Evolutionary conservation across 202 grass and related monocot genomes (phyloP).

Genomic region (Setaria italica): DNA sequence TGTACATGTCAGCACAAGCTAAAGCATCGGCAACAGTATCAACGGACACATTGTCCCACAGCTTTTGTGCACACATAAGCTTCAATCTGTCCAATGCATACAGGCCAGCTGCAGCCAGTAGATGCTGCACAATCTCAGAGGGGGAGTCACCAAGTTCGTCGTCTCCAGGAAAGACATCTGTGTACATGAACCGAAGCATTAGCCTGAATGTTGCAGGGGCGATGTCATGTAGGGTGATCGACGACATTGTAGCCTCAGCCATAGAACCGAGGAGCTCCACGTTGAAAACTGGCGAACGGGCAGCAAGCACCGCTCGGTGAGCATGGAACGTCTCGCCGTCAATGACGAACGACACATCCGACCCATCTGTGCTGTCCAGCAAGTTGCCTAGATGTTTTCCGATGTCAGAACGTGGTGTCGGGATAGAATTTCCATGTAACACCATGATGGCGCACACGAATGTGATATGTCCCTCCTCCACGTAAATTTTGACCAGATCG

Average conservation of each 20-base stretch:
- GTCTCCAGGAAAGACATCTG: not conserved
- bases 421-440: no score
- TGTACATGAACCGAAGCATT: slow-evolving; percentile 51
- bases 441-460: no score
- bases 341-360: slow-evolving; percentile 21
- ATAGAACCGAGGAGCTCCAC: slow-evolving; percentile 38
- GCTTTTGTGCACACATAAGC: not conserved
- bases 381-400: slow-evolving; percentile 14
- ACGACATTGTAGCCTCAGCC: slow-evolving; percentile 26
- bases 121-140: slow-evolving; percentile 24
- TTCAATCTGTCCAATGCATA: slow-evolving; percentile 34
- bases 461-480: no score
- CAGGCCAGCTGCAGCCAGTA: slow-evolving; percentile 47
- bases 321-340: slow-evolving; percentile 42
- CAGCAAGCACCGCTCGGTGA: slow-evolving; percentile 28
- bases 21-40: slow-evolving; percentile 36
- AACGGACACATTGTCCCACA: not conserved
- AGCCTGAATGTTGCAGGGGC: not conserved
- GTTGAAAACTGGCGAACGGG: slow-evolving; percentile 45
- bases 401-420: not conserved
- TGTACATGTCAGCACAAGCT: slow-evolving; percentile 42
- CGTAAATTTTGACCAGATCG: no score
- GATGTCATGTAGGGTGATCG: slow-evolving; percentile 23
- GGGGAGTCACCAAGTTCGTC: not conserved
- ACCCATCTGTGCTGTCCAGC: not conserved